phyloP scores from a whole-genome alignment of 345 rosid genomes.

The Hypericum perforatum region DNA sequence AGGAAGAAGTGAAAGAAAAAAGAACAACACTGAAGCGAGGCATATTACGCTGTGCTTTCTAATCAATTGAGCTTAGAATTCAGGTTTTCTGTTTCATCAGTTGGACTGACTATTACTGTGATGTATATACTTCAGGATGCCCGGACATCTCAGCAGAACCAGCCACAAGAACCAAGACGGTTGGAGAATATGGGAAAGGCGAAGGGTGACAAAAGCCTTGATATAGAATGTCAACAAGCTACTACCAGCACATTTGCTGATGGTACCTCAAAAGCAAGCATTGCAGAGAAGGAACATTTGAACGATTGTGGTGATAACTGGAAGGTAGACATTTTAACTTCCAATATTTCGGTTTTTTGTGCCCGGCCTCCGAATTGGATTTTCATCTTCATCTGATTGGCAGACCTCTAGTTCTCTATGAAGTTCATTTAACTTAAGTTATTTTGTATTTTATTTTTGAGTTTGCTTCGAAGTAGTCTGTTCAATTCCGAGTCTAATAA shows the following conservation, averaged over 20 bases:
- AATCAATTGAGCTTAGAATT: neutral
- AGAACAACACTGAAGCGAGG: slow-evolving; percentile 34
- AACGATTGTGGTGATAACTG: slow-evolving; percentile 22
- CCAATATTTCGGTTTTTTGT: too few species aligned
- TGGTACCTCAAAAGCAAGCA: slow-evolving; percentile 25
- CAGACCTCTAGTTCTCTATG: too few species aligned
- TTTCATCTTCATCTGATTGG: too few species aligned
- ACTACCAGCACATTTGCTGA: slow-evolving; percentile 16
- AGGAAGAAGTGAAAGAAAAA: slow-evolving; percentile 41
- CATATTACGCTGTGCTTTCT: neutral
- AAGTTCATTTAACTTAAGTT: too few species aligned
- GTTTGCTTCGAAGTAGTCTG: too few species aligned
- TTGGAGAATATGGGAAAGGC: slow-evolving; percentile 23
- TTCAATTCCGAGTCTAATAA: too few species aligned
- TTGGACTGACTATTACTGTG: slow-evolving; percentile 6
- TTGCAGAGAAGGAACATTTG: slow-evolving; percentile 15
- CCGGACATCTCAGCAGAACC: slow-evolving; percentile 22
- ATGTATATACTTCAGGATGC: slow-evolving; percentile 29
- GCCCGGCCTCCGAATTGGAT: too few species aligned
- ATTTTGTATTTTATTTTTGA: too few species aligned
- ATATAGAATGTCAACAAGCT: slow-evolving; percentile 23
- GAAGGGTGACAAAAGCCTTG: slow-evolving; percentile 15
- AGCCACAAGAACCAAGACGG: slow-evolving; percentile 20
- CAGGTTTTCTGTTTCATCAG: slow-evolving; percentile 1
- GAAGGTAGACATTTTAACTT: slow-evolving; percentile 36